Evolutionary conservation across 371 early-diverging fungal genomes (phyloP).

Genomic region (Mucor mucedo): DNA sequence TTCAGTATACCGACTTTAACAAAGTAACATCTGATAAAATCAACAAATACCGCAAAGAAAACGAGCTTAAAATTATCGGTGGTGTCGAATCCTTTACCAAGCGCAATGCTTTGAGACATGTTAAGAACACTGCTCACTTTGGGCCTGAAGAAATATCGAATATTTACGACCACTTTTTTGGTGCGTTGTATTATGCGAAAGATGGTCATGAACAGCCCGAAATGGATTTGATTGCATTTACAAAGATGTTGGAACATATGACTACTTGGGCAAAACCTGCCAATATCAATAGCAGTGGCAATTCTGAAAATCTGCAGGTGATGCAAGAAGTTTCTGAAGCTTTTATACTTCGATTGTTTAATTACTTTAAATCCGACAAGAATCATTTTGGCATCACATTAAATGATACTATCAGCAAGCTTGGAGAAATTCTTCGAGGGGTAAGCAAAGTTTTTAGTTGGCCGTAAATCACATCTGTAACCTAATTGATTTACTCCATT

Average conservation of each 20-base stretch:
- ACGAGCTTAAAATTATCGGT: constrained; percentile 92
- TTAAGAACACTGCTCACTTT: constrained; percentile 76
- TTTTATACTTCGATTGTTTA: constrained; percentile 59
- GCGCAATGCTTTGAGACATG: constrained; percentile 81
- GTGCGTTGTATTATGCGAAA: constrained; percentile 76
- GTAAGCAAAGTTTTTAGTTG: constrained; percentile 17
- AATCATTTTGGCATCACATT: constrained; percentile 67
- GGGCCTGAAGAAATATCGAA: constrained; percentile 83
- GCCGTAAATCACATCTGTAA: neutral
- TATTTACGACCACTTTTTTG: constrained; percentile 90
- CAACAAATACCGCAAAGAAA: constrained; percentile 78
- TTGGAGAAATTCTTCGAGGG: constrained; percentile 79
- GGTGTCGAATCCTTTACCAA: constrained; percentile 93
- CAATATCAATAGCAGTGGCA: neutral
- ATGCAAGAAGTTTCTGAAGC: constrained; percentile 14
- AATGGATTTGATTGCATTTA: constrained; percentile 71
- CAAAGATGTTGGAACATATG: constrained; percentile 33
- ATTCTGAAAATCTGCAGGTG: constrained; percentile 1
- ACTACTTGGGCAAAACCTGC: constrained; percentile 36
- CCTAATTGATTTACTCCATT: neutral
- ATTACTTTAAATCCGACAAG: constrained; percentile 50
- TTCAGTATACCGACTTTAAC: constrained; percentile 81
- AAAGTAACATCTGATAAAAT: constrained; percentile 78
- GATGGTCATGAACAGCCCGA: constrained; percentile 45
- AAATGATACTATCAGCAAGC: constrained; percentile 76